phyloP scores from a whole-genome alignment of 495 filamentous ascomycete species.

The Friedmanniomyces endolithicus region DNA sequence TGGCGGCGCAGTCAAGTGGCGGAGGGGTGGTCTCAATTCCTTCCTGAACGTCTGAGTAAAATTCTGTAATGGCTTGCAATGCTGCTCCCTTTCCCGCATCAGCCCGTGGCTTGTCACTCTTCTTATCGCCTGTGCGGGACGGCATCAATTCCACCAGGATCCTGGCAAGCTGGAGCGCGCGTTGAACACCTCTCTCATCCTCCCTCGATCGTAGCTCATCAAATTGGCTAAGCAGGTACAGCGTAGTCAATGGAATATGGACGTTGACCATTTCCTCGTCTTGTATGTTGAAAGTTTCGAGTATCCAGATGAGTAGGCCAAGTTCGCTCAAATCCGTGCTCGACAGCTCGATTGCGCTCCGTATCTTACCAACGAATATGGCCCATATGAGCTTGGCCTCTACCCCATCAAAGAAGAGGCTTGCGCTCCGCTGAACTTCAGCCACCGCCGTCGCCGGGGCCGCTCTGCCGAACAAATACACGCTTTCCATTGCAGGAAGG shows the following conservation, averaged over 20 bases:
- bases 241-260: conserved; percentile 64
- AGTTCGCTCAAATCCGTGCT: conserved; percentile 45
- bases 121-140: background rate
- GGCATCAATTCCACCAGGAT: background rate
- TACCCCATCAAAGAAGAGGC: conserved; percentile 91
- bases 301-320: conserved; percentile 64
- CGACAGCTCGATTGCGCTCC: conserved; percentile 31
- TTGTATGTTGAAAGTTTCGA: conserved; percentile 78
- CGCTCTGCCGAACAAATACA: conserved; percentile 53
- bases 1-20: background rate
- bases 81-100: background rate
- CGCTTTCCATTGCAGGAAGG: conserved; percentile 66
- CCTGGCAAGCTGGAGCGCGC: background rate
- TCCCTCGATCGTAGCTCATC: background rate
- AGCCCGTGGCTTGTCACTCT: background rate
- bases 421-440: conserved; percentile 88
- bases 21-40: background rate
- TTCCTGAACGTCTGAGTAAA: background rate
- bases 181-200: background rate
- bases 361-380: conserved; percentile 53
- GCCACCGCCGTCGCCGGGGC: conserved; percentile 53
- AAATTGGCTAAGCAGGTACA: conserved; percentile 57
- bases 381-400: conserved; percentile 86
- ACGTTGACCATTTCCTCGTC: conserved; percentile 90
- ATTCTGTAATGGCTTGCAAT: background rate